These are phyloP conservation scores for Geosmithia flava DNA, from an alignment of 2,329 filamentous ascomycete species.

Conservation along the genomic window DNA sequence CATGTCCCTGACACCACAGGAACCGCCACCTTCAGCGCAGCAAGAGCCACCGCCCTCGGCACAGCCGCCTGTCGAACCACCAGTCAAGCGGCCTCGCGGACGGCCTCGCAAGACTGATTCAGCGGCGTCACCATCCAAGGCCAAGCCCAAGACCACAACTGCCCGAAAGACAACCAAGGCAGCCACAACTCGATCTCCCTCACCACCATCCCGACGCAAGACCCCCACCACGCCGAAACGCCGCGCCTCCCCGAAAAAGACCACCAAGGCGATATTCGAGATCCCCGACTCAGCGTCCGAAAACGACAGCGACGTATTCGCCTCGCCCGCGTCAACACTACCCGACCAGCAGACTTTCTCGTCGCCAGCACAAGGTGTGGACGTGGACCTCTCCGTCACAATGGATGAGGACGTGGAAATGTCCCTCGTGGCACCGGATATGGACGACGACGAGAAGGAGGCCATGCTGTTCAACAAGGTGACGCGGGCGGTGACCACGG, in stretches of 20 bases:
- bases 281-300: conserved; percentile 40
- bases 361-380: conserved; percentile 18
- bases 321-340: conserved; percentile 2
- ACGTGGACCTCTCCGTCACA: conserved; percentile 29
- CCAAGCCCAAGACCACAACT: neutral
- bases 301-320: conserved; percentile 8
- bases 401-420: conserved; percentile 32
- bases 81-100: neutral
- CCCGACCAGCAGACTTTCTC: conserved; percentile 1
- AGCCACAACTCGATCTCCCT: neutral
- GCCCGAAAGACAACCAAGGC: neutral
- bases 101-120: neutral
- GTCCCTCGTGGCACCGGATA: conserved; percentile 25
- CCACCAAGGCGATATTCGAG: conserved; percentile 20
- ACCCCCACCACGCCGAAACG: neutral
- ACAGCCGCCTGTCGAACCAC: neutral
- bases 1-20: neutral
- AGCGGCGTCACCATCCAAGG: neutral
- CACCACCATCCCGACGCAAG: neutral
- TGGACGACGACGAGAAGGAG: conserved; percentile 18
- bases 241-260: conserved; percentile 2
- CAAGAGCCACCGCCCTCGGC: neutral
- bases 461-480: conserved; percentile 37
- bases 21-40: neutral
- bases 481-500: conserved; percentile 37